Percentiles rank a stretch among this genome's conserved stretches.
Evolutionary conservation across 371 early-diverging fungal species (phyloP).

Genomic region (Phascolomyces articulosus): DNA sequence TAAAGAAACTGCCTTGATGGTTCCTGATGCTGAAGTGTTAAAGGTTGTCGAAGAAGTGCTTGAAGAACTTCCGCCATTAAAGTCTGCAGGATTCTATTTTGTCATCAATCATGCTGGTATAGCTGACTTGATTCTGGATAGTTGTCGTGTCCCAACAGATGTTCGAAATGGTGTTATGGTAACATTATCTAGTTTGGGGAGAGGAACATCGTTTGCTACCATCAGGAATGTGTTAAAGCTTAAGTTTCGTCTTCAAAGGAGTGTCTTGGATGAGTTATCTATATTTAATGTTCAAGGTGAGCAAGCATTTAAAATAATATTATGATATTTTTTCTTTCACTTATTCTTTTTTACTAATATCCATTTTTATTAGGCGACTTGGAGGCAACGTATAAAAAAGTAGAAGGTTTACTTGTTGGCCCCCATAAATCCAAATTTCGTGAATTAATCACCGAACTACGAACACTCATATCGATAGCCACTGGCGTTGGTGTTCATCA

Average conservation of each 20-base stretch:
- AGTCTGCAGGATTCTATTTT: conserved; percentile 58
- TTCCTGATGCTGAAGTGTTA: conserved; percentile 90
- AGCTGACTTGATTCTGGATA: conserved; percentile 66
- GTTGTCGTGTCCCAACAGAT: conserved; percentile 64
- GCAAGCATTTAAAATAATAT: too few relatives aligned
- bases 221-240: conserved; percentile 64
- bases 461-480: conserved; percentile 50
- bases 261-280: conserved; percentile 68
- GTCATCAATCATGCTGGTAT: conserved; percentile 63
- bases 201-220: conserved; percentile 61
- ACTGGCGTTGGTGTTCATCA: conserved; percentile 66
- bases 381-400: conserved; percentile 47
- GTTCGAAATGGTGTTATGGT: conserved; percentile 59
- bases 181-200: conserved; percentile 61
- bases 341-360: too few relatives aligned
- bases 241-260: conserved; percentile 62
- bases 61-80: conserved; percentile 76
- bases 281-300: conserved; percentile 63
- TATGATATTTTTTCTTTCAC: not conserved
- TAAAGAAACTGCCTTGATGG: conserved; percentile 66
- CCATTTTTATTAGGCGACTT: conserved; percentile 47
- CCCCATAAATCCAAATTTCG: conserved; percentile 48
- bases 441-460: conserved; percentile 54
- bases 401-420: conserved; percentile 64
- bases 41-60: conserved; percentile 86